These are phyloP conservation scores for Spatholobus suberectus DNA, from an alignment of 306 rosid genomes.

Conservation along the genomic window DNA sequence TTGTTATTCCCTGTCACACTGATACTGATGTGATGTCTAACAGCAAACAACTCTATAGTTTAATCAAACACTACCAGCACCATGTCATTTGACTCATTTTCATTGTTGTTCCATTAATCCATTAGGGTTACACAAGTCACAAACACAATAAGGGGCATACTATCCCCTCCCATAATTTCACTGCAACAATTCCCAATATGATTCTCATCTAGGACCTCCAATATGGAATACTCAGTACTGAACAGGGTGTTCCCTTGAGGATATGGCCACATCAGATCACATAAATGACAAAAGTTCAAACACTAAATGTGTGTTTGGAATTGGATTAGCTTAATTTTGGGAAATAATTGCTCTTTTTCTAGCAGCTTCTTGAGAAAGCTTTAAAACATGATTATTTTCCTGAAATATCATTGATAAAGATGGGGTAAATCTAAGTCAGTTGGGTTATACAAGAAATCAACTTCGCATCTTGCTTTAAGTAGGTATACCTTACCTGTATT, in stretches of 20 bases:
- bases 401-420: neutral
- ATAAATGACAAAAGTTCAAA: constrained; percentile 31
- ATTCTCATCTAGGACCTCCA: neutral
- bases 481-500: constrained; percentile 71
- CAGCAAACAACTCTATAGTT: constrained; percentile 15
- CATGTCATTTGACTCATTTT: constrained; percentile 2
- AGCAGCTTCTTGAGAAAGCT: neutral
- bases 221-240: constrained; percentile 2
- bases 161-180: constrained; percentile 5
- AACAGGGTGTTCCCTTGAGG: neutral
- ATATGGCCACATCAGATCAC: constrained; percentile 8
- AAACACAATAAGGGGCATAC: constrained; percentile 9
- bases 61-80: neutral
- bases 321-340: neutral
- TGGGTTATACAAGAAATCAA: constrained; percentile 17
- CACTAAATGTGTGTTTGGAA: neutral
- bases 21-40: neutral
- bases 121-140: neutral
- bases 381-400: neutral
- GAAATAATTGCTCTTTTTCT: neutral
- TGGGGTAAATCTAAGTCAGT: neutral
- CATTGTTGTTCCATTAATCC: constrained; percentile 11
- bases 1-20: neutral
- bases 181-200: neutral
- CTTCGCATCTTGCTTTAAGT: neutral